Evolutionary conservation across 2,329 filamentous ascomycete species (phyloP), one percentile per base, ranked within the genome.

Genomic region (Xylariales sp.): DNA sequence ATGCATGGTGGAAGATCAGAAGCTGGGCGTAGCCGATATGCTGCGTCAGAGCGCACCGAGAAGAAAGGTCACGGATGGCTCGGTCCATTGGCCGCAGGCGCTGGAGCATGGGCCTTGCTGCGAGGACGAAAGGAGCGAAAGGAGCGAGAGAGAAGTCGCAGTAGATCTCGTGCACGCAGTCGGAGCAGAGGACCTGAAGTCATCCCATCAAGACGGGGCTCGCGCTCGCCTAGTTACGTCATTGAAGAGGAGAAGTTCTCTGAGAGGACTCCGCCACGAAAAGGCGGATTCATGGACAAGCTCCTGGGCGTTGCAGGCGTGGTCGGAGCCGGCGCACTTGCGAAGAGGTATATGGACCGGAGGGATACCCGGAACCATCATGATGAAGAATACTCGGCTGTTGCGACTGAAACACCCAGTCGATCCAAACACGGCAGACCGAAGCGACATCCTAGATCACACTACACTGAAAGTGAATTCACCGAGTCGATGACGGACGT

Each of bases 171-270:
- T 16, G 61, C 65, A 12, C 56, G 51, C 5, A 63, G 63, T 40
- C 60, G 62, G 19, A 61, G 55, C 31, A 60, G 62, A 11, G 48
- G 43, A 7, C 67, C 71, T 1, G 74, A 79, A 44, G 72, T 76
- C 2, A 53, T 78, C 8, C 63, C 74, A 1, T 80, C 76, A 0
- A 66, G 73, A 31, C 64, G 68, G 22, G 68, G 59, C 3, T 82
- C 78, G 0, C 70, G 59, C 3, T 82, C 78, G 0, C 70, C 69
- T 4, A 84, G 79, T 38, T 82, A 80, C 48, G n/a, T n/a, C n/a
- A 63, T 69, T 15, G 67, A 84, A 28, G 83, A 88, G 49, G 83
- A 88, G 49, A 87, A 88, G 57, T 75, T 76, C 43, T 76, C 75
- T 0, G 73, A 80, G n/a, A 59, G 64, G 38, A 49, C 55, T 31